A percentile compares a stretch with the other conserved stretches of the same genome.
These are phyloP conservation scores for Lecanosticta acicola DNA, from an alignment of 2,329 filamentous ascomycete genomes.

Conservation along the genomic window DNA sequence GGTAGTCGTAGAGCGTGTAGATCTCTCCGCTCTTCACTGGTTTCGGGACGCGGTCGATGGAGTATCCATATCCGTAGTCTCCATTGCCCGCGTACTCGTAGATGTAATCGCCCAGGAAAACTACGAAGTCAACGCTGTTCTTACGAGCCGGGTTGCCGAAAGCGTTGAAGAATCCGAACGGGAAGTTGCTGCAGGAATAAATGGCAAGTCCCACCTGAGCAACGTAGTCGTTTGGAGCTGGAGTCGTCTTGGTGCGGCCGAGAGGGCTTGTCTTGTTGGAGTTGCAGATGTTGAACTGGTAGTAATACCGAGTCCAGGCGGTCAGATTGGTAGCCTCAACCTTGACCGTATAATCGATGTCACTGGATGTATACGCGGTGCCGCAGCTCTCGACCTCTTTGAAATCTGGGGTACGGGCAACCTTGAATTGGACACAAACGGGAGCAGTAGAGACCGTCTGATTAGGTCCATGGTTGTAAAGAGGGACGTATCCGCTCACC, in stretches of 20 bases:
- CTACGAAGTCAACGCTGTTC: slow-evolving; percentile 44
- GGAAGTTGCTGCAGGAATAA: slow-evolving; percentile 66
- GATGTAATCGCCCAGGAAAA: slow-evolving; percentile 53
- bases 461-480: slow-evolving; percentile 53
- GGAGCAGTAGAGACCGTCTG: slow-evolving; percentile 51
- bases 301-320: slow-evolving; percentile 62
- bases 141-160: slow-evolving; percentile 38
- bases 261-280: slow-evolving; percentile 57
- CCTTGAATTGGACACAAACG: slow-evolving; percentile 62
- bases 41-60: slow-evolving; percentile 48
- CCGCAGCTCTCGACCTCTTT: slow-evolving; percentile 50
- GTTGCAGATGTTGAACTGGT: slow-evolving; percentile 64
- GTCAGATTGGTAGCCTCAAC: slow-evolving; percentile 60
- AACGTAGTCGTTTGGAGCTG: slow-evolving; percentile 51
- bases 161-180: slow-evolving; percentile 35
- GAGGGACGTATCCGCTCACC: slow-evolving; percentile 51
- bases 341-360: slow-evolving; percentile 72
- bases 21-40: slow-evolving; percentile 49
- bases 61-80: slow-evolving; percentile 44
- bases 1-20: slow-evolving; percentile 54
- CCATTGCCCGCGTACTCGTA: slow-evolving; percentile 52
- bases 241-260: slow-evolving; percentile 66
- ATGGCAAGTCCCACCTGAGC: slow-evolving; percentile 58
- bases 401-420: slow-evolving; percentile 48
- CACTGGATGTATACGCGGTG: slow-evolving; percentile 61